Conservation (phyloP, 306 rosid genomes). For the Gastrolobium villosum region DNA sequence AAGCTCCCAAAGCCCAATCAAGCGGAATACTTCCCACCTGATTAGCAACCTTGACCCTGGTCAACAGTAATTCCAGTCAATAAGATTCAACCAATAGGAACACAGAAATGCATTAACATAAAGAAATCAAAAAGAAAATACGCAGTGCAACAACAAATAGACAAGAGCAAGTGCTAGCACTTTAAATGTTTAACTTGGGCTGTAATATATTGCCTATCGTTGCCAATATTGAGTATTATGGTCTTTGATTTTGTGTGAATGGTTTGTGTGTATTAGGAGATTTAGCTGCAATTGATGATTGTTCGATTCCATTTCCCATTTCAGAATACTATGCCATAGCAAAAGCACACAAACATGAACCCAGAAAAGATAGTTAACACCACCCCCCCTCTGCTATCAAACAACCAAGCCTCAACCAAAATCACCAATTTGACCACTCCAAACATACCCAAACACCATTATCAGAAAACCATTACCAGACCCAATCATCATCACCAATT, state of each 20-base stretch:
- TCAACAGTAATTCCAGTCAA: conserved; percentile 45
- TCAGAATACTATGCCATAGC: no score
- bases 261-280: no score
- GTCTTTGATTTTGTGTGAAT: no score
- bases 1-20: conserved; percentile 99
- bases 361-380: conserved; percentile 5
- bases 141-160: conserved; percentile 20
- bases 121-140: conserved; percentile 9
- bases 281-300: no score
- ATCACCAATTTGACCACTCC: neutral
- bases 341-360: conserved; percentile 23
- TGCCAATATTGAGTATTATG: no score
- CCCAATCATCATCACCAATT: neutral
- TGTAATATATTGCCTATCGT: no score
- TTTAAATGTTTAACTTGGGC: no score
- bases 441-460: conserved; percentile 1
- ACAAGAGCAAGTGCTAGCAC: neutral
- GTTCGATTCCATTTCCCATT: no score
- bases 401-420: conserved; percentile 12
- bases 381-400: neutral
- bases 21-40: conserved; percentile 84
- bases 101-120: conserved; percentile 30
- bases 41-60: conserved; percentile 78
- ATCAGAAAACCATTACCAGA: neutral
- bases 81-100: conserved; percentile 40